Percentiles rank a stretch among this genome's conserved stretches.
These are phyloP conservation scores for Teunomyces lycoperdinae DNA, from an alignment of 805 yeast genomes.

Conservation along the genomic window DNA sequence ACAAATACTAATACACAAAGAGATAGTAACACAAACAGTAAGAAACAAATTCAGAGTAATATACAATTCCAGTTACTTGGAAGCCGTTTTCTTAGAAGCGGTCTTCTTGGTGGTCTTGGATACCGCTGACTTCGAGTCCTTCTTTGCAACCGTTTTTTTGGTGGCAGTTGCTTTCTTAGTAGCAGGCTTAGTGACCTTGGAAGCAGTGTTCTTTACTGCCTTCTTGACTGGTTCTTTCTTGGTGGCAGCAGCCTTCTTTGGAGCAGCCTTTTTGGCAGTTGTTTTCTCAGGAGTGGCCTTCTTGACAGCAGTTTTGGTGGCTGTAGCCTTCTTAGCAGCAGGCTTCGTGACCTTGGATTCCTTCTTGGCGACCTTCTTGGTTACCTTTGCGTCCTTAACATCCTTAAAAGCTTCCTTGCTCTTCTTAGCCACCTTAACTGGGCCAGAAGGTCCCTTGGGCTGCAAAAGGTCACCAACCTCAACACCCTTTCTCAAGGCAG, in stretches of 20 bases:
- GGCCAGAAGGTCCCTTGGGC: conserved; percentile 90
- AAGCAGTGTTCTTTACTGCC: conserved; percentile 7
- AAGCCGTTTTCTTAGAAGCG: conserved; percentile 16
- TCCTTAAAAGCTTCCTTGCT: conserved; percentile 16
- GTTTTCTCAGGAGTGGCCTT: conserved; percentile 12
- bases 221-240: conserved; percentile 11
- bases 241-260: conserved; percentile 9
- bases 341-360: conserved; percentile 8
- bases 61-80: conserved; percentile 11
- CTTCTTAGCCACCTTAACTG: conserved; percentile 63
- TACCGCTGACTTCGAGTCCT: conserved; percentile 10
- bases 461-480: conserved; percentile 71
- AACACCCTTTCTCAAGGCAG: conserved; percentile 79
- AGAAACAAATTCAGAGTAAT: neutral
- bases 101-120: conserved; percentile 26
- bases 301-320: conserved; percentile 8
- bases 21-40: conserved; percentile 3
- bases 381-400: conserved; percentile 22
- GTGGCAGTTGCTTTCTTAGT: conserved; percentile 6
- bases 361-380: conserved; percentile 22
- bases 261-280: conserved; percentile 15
- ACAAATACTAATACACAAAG: conserved; percentile 5
- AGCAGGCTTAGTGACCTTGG: conserved; percentile 11
- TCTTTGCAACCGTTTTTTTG: conserved; percentile 2
- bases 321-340: conserved; percentile 10